These are phyloP conservation scores for Cajanus cajan DNA, from an alignment of 306 rosid species.

Conservation along the genomic window DNA sequence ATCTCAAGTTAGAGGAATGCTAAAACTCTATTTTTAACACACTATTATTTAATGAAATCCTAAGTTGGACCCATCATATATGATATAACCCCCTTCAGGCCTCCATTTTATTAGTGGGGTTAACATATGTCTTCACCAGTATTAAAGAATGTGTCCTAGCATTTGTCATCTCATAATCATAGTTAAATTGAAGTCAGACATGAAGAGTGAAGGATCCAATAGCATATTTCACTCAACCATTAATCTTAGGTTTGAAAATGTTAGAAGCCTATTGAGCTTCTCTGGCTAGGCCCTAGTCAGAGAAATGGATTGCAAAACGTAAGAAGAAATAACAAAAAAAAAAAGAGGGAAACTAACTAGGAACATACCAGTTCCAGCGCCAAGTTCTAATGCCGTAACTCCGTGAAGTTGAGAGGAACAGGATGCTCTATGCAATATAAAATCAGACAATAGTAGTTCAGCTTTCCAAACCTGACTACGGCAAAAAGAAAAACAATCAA, in stretches of 20 bases:
- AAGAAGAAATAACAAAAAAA: constrained; percentile 1
- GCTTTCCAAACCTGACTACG: constrained; percentile 86
- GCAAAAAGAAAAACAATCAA: not conserved
- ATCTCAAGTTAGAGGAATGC: not conserved
- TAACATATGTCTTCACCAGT: not conserved
- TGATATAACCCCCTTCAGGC: not conserved
- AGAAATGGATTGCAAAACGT: not conserved
- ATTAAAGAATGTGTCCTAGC: not conserved
- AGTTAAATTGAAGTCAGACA: constrained; percentile 2
- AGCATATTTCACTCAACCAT: not conserved
- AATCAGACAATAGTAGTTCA: constrained; percentile 74
- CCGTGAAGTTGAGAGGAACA: constrained; percentile 67
- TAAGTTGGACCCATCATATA: not conserved
- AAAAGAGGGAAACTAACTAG: not conserved
- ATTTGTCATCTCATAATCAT: not conserved
- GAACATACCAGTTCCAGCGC: constrained; percentile 79
- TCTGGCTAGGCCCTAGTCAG: not conserved
- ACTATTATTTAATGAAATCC: not conserved
- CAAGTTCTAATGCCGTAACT: constrained; percentile 68
- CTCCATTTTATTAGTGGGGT: not conserved
- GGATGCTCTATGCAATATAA: constrained; percentile 60
- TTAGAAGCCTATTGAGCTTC: not conserved
- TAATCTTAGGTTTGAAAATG: not conserved
- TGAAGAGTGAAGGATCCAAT: not conserved
- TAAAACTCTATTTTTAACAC: not conserved